Base-by-base conservation (phyloP, 352 stramenopile species). In the Globisporangium iwayamae region DNA sequence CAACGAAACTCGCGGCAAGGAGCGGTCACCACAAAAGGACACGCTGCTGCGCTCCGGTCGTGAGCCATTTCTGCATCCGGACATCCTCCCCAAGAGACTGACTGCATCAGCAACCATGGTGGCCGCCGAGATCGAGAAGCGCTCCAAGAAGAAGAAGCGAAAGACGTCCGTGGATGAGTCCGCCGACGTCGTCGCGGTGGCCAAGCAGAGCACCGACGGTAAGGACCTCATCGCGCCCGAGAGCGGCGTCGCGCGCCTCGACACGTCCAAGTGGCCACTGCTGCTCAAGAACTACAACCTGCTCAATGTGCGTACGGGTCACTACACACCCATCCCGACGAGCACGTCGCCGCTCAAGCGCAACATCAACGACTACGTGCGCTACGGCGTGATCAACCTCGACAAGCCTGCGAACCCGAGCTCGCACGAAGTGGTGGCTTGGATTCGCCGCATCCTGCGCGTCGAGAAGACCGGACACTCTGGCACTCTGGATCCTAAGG, bases 401-500 rank as follows among this genome's bases (percentile, higher is more conserved):
- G 98, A 99, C 83, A 99, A 99, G 80, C 98, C 98, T 16, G 96
- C 98, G 36, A 99, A 99, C 83, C 98, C 98, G 34, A 98, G 87
- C 54, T 99, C 92, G 32, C 98, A 99, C 76, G 98, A 99, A 78
- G 98, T 99, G 3, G 98, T 99, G 38, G 96, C 94, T 6, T 99
- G 98, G 98, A 99, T 99, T 68, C 99, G 99, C 70, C 95, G 97
- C 63, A 99, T 99, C 59, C 72, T 99, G 22, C 86, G 97, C 32
- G 97, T 99, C n/a, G 98, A 99, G 56, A 99, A 99, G 86, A 99
- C 98, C 8, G 98, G 98, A 28, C 98, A 99, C 79, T 98, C 87
- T 36, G 98, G 98, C 25, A 99, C 98, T 2, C 86, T 99, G 3
- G 98, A 99, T 80, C 98, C 98, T 2, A 99, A 99, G 82, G 98